A percentile compares a stretch with the other conserved stretches of the same genome.
phyloP scores from a whole-genome alignment of 2,329 filamentous ascomycete genomes.

The Fusarium mangiferae region DNA sequence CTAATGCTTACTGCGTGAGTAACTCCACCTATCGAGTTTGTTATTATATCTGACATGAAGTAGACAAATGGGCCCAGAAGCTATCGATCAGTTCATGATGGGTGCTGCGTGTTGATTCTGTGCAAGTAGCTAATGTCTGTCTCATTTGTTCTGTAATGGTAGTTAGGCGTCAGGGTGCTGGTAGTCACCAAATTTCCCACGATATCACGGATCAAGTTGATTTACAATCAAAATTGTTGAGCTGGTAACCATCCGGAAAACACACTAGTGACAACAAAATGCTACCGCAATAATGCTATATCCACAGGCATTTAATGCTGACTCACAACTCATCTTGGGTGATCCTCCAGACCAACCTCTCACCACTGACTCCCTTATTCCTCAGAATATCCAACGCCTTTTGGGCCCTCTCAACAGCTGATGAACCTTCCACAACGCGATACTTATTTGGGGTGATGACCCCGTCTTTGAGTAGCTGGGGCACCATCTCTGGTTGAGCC shows the following conservation, averaged over 20 bases:
- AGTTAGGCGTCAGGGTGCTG: background rate
- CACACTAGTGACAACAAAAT: background rate
- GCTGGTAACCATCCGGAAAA: background rate
- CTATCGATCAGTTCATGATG: conserved; percentile 51
- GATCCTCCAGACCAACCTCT: conserved; percentile 54
- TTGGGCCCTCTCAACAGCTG: conserved; percentile 52
- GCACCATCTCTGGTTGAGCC: conserved; percentile 65
- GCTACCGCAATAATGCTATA: background rate
- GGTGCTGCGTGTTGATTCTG: conserved; percentile 39
- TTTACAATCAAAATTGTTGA: background rate
- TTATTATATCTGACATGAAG: background rate
- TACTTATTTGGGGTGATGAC: conserved; percentile 55
- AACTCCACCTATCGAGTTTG: too few species aligned
- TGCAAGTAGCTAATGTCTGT: background rate
- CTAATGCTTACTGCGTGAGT: conserved; percentile 53
- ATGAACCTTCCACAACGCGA: conserved; percentile 54
- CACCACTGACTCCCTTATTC: conserved; percentile 52
- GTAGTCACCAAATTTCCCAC: background rate
- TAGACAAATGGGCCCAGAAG: conserved; percentile 51
- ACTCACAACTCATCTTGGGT: conserved; percentile 14
- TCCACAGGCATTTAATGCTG: background rate
- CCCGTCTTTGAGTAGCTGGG: conserved; percentile 54
- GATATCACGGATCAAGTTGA: background rate
- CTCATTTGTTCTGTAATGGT: background rate
- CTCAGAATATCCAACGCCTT: conserved; percentile 51